phyloP scores from a whole-genome alignment of 331 rosid genomes.

The Rhamnella rubrinervis region DNA sequence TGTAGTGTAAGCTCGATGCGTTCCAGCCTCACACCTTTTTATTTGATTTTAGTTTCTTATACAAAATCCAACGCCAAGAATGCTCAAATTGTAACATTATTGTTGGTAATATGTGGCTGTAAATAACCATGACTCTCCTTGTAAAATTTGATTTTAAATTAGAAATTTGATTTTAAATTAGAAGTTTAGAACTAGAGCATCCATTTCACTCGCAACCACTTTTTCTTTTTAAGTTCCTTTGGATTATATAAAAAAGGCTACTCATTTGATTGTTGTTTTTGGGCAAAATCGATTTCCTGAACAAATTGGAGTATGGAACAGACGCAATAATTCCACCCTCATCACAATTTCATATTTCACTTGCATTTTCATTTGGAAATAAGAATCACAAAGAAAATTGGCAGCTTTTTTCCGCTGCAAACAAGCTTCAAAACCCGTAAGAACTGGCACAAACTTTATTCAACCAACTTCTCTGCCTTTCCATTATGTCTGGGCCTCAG shows the following conservation, averaged over 20 bases:
- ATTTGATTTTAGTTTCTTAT: too few relatives aligned
- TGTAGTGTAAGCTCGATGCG: too few relatives aligned
- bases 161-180: too few relatives aligned
- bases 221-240: neutral
- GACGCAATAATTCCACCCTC: neutral
- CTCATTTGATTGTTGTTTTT: neutral
- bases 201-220: too few relatives aligned
- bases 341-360: neutral
- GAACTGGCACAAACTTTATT: neutral
- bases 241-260: neutral
- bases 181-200: too few relatives aligned
- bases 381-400: constrained; percentile 13
- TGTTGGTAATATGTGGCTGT: too few relatives aligned
- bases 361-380: neutral
- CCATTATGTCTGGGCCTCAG: neutral
- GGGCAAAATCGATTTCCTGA: neutral
- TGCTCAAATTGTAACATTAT: too few relatives aligned
- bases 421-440: constrained; percentile 13
- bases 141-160: too few relatives aligned
- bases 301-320: neutral
- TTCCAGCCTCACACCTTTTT: too few relatives aligned
- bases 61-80: too few relatives aligned
- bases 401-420: constrained; percentile 4
- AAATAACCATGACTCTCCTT: too few relatives aligned
- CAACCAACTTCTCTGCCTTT: neutral